Percentiles rank a stretch among this genome's conserved stretches.
Conservation (phyloP, 2,329 filamentous ascomycete genomes). For the Sporothrix pallida region DNA sequence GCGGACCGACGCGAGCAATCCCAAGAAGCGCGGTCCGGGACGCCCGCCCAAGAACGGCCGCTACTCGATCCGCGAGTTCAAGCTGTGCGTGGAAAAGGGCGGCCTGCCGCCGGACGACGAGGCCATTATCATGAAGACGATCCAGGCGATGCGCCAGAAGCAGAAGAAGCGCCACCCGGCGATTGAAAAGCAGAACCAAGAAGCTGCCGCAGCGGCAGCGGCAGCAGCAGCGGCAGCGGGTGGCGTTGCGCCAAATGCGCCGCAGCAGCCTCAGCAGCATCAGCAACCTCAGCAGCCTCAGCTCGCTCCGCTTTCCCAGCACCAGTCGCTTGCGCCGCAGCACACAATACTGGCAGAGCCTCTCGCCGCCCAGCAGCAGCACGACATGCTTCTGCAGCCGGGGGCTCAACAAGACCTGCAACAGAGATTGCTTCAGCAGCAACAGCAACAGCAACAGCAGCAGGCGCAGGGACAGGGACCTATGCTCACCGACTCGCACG, state of each 20-base stretch:
- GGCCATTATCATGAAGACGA: constrained; percentile 21
- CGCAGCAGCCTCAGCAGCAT: neutral
- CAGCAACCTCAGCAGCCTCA: neutral
- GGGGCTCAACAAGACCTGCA: neutral
- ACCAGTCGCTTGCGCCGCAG: no score
- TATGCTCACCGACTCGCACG: neutral
- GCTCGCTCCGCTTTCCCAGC: no score
- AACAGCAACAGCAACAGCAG: neutral
- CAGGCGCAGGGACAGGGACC: neutral
- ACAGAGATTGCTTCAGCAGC: neutral
- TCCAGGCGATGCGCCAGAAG: constrained; percentile 33
- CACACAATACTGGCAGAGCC: no score
- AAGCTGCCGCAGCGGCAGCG: neutral
- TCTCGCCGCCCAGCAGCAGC: neutral
- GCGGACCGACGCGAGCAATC: constrained; percentile 44
- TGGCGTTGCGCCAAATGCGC: neutral
- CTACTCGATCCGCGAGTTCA: constrained; percentile 78
- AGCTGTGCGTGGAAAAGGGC: constrained; percentile 53
- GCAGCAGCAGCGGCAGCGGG: neutral
- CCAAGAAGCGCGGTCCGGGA: constrained; percentile 77
- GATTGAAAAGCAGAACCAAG: neutral
- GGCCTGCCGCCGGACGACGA: constrained; percentile 25
- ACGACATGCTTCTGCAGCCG: no score
- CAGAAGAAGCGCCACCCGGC: constrained; percentile 30
- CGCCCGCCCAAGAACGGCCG: constrained; percentile 81